Base-by-base conservation (phyloP, 495 filamentous ascomycete genomes). In the Pyronema domesticum region DNA sequence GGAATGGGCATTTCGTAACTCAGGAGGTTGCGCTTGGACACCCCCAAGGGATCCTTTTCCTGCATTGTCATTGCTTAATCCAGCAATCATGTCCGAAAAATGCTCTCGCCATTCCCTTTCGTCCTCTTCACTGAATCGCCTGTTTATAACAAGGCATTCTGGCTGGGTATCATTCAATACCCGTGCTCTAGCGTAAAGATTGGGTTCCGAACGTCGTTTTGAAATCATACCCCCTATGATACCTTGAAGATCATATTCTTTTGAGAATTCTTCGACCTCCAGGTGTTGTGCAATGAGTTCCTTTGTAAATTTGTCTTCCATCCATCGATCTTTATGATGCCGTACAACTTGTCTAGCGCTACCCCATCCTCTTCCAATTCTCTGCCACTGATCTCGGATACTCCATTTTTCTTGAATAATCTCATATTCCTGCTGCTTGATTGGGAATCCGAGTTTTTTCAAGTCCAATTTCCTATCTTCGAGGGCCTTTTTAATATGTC, bases 311-410 rank as follows among this genome's bases (percentile, higher is more conserved):
- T 53, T 42, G n/a, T 11, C 35, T 34, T 53, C 50, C 11, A 40
- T 30, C 62, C 62, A 64, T 15, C 51, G 55, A 23, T 58, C 56
- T 39, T 55, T 60, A 46, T 58, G 53, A 8, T 45, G 23, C 6
- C 60, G 19, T 33, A 54, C 44, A 45, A 64, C 51, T 46, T 58
- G 54, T 33, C 56, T 55, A 3, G 60, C 62, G 35, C 56, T 51
- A 2, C 61, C 62, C 62, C 62, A 64, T 6, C 62, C 55, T 37
- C 62, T 53, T 37, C 62, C 62, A 30, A 37, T 39, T 17, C 50
- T 52, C 30, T 64, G 62, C 62, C 62, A 64, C 13, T 58, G 55
- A 49, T 55, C 58, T 54, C 62, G 43, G 47, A 64, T 64, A 45
- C 47, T 55, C 62, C 62, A 64, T 46, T 58, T 46, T 35, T 63